phyloP scores from a whole-genome alignment of 1,139 yeast genomes.

The Scheffersomyces stambukii region DNA sequence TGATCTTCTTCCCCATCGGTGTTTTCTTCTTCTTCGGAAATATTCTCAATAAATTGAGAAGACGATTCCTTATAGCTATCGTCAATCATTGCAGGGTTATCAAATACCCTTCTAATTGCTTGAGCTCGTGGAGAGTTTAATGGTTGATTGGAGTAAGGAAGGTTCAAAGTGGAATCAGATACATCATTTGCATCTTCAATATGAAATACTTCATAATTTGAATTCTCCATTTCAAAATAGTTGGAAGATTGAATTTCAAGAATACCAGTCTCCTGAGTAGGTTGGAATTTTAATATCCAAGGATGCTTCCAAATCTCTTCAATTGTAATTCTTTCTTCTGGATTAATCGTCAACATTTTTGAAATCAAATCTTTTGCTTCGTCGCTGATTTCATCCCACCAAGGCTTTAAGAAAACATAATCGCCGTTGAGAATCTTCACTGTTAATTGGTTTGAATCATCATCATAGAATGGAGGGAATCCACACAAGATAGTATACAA shows the following conservation, averaged over 20 bases:
- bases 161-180: background rate
- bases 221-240: conserved; percentile 8
- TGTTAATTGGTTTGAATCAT: conserved; percentile 74
- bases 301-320: conserved; percentile 57
- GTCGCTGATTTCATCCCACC: conserved; percentile 93
- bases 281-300: too few species aligned
- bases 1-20: conserved; percentile 9
- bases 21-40: conserved; percentile 16
- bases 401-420: conserved; percentile 77
- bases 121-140: conserved; percentile 35
- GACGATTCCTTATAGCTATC: conserved; percentile 9
- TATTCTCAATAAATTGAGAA: conserved; percentile 22
- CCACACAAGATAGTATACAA: conserved; percentile 88
- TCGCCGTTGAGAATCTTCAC: conserved; percentile 81
- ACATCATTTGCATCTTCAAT: conserved; percentile 10
- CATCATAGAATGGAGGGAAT: conserved; percentile 95
- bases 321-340: conserved; percentile 61
- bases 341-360: conserved; percentile 54
- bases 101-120: conserved; percentile 45
- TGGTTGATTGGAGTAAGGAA: conserved; percentile 14
- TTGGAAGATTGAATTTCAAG: conserved; percentile 4
- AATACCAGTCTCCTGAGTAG: too few species aligned
- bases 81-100: conserved; percentile 40
- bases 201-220: conserved; percentile 9
- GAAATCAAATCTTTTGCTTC: conserved; percentile 71